Evolutionary conservation across 2,329 filamentous ascomycete genomes (phyloP).

Genomic region (Fusarium xylarioides): DNA sequence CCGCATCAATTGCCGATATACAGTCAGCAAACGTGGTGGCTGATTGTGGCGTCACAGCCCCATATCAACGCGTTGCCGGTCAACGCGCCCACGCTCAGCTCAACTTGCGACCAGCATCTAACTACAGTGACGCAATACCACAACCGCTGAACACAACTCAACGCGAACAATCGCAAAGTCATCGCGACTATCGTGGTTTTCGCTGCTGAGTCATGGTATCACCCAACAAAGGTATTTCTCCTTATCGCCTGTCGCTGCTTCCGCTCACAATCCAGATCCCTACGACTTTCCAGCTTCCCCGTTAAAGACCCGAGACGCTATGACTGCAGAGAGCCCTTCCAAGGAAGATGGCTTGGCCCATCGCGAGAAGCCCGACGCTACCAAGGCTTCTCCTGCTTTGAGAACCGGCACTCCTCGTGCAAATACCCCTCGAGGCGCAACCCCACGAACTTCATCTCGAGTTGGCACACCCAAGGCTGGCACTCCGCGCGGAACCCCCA

Average conservation of each 20-base stretch:
- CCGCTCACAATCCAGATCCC: conserved; percentile 30
- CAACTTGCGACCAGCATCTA: conserved; percentile 37
- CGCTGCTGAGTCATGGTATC: conserved; percentile 12
- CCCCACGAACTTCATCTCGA: not conserved
- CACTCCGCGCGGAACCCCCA: conserved; percentile 19
- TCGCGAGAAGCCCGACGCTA: conserved; percentile 19
- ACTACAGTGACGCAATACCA: conserved; percentile 36
- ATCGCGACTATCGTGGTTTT: conserved; percentile 5
- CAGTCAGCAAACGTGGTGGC: conserved; percentile 23
- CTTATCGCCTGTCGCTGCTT: not conserved
- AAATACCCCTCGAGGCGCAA: conserved; percentile 14
- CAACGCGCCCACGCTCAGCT: conserved; percentile 32
- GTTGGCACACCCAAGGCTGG: conserved; percentile 1
- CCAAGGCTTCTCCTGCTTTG: conserved; percentile 19
- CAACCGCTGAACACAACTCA: not conserved
- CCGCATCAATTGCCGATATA: not conserved
- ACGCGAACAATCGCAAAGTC: conserved; percentile 9
- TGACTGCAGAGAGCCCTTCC: conserved; percentile 12
- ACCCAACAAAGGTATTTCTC: conserved; percentile 19
- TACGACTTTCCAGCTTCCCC: conserved; percentile 41
- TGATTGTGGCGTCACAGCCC: conserved; percentile 28
- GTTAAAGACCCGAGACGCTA: conserved; percentile 10
- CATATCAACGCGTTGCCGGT: conserved; percentile 33
- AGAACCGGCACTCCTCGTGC: conserved; percentile 15
- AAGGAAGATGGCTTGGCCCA: conserved; percentile 28